Evolutionary conservation across 352 stramenopile genomes (phyloP), one percentile per base, ranked within the genome.

Genomic region (Phytophthora pseudosyringae): DNA sequence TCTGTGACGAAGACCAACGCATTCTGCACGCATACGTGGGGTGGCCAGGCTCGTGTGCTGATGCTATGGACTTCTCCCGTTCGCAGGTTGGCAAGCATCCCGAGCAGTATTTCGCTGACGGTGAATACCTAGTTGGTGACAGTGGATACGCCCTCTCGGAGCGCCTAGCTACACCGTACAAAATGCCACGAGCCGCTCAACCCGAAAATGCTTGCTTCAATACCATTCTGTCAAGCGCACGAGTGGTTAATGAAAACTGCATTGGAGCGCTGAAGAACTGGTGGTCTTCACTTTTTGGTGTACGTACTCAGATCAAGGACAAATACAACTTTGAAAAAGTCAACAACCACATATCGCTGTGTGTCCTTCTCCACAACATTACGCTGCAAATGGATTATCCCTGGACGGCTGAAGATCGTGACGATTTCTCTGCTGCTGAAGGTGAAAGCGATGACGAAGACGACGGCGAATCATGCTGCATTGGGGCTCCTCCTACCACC

Each of bases 171-270:
- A 61, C 41, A 4, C 51, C 51, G 18, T 59, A 41, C 28, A 50
- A 59, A 29, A 16, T 48, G 12, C 40, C 53, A 3, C 5, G 5
- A 16, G 40, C 54, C 3, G 1, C 12, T 12, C 8, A 25, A 31
- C 9, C 32, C 6, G 21, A 62, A 9, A 54, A 54, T 21, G 18
- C 54, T 5, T 18, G 4, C 11, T 62, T 41, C 25, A 62, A 33
- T 33, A 8, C 3, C 3, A n/a, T 48, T 48, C 10, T 33, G n/a
- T 48, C 18, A 10, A 33, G 18, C 0, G 36, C 56, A 1, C 56
- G 56, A 8, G 57, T 64, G 1, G 10, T 66, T 0, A 59, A 53
- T 31, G 48, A 66, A 31, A 65, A 65, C 10, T 59, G 29, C 18
- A 59, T 64, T 26, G 58, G 58, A 1, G 5, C 15, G 0, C 16